Evolutionary conservation across 2,329 filamentous ascomycete genomes (phyloP), one percentile per base, ranked within the genome.

Genomic region (Ambrosiella cleistominuta): DNA sequence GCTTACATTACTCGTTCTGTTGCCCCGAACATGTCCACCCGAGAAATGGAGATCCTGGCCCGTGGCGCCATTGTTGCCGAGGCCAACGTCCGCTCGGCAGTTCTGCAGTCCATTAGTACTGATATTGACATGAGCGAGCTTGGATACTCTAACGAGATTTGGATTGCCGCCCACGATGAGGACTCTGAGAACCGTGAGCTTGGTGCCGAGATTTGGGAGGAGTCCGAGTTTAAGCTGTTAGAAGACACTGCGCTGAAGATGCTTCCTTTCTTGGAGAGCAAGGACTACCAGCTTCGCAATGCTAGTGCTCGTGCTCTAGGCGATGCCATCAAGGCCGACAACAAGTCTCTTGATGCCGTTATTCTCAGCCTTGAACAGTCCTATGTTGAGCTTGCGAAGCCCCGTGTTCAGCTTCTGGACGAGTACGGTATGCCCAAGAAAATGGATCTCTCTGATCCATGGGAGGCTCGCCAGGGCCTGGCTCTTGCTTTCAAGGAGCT

Each of bases 341-440:
- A 75, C 5, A 69, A 76, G 0, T 77, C 78, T 1, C 80, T 91
- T 60, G 70, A 76, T 5, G 70, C 76, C 9, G 75, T 89, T 6
- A 70, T 95, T 12, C 70, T 75, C 49, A 75, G 76, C 57, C 74
- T 98, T 19, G 77, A 88, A 65, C 71, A 77, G 4, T 80, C 79
- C 1, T 98, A 98, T 67, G 70, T 76, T 50, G 82, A 90, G 62
- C 79, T 91, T 63, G 85, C 87, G 6, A 94, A 93, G 68, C 86
- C 89, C 1, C 82, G 85, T 60, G 80, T 85, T 52, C 88, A 89
- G 9, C 83, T 91, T 65, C 82, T 91, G 44, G 91, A 98, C 67
- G 85, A 91, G 62, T 97, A 88, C 67, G 93, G 94, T 57, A 95
- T 98, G 86, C 86, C 88, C 2, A 85, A 82, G 66, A 97, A 95